Conservation (phyloP, 352 stramenopile genomes). For the Elongisporangium prolatum region DNA sequence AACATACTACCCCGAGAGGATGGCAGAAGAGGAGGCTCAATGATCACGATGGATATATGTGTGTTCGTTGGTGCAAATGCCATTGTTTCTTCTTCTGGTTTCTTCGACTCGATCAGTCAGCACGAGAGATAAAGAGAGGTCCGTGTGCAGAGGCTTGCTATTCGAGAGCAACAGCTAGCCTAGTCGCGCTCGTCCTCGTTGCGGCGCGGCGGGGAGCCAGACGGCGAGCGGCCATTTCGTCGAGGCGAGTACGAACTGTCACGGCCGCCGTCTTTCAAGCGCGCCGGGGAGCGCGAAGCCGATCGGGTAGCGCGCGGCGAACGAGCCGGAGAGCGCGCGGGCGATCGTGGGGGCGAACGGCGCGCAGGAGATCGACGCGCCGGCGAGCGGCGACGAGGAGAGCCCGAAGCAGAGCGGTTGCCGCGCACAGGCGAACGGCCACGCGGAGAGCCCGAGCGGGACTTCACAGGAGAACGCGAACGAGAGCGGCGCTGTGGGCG, state of each 20-base stretch:
- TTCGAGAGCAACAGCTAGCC: slow-evolving; percentile 1
- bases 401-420: slow-evolving; percentile 31
- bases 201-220: slow-evolving; percentile 36
- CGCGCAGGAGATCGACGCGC: slow-evolving; percentile 17
- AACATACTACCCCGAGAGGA: not conserved
- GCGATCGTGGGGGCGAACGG: slow-evolving; percentile 29
- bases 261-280: slow-evolving; percentile 10
- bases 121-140: not conserved
- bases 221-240: slow-evolving; percentile 53
- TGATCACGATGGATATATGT: not conserved
- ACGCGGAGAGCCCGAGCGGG: slow-evolving; percentile 31
- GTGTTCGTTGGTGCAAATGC: not conserved
- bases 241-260: slow-evolving; percentile 45
- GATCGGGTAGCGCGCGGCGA: slow-evolving; percentile 34
- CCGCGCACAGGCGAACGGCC: slow-evolving; percentile 30
- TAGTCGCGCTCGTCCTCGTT: slow-evolving; percentile 35
- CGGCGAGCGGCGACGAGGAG: slow-evolving; percentile 22
- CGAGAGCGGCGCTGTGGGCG: slow-evolving; percentile 13
- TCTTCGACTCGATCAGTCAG: not conserved
- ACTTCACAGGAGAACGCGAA: slow-evolving; percentile 45
- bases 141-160: slow-evolving; percentile 1
- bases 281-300: slow-evolving; percentile 13
- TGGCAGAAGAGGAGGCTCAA: not conserved
- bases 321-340: slow-evolving; percentile 30
- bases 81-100: slow-evolving; percentile 5